A percentile compares a stretch with the other conserved stretches of the same genome.
Conservation (phyloP, 2,329 filamentous ascomycete genomes). For the Penicillium palitans region DNA sequence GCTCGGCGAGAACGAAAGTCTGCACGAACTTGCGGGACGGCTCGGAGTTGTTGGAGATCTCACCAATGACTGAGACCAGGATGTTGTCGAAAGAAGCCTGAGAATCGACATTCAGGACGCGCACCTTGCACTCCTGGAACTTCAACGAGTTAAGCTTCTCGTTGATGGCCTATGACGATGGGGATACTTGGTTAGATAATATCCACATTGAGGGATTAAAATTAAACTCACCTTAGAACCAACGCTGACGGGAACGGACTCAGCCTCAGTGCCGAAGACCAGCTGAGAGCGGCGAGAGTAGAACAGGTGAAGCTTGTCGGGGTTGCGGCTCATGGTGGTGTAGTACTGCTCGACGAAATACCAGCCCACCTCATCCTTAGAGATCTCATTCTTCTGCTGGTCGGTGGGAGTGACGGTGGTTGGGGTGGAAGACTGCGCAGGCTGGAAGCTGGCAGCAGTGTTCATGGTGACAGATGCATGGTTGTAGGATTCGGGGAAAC, state of each 20-base stretch:
- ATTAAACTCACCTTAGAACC: constrained; percentile 72
- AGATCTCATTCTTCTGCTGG: constrained; percentile 48
- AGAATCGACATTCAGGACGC: constrained; percentile 95
- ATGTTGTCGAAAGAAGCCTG: constrained; percentile 92
- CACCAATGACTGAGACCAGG: constrained; percentile 95
- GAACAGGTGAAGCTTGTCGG: constrained; percentile 93
- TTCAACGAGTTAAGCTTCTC: constrained; percentile 91
- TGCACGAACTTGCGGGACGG: constrained; percentile 96
- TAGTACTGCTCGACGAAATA: constrained; percentile 99
- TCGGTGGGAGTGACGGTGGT: constrained; percentile 41
- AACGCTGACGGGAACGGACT: constrained; percentile 80
- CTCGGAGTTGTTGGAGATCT: constrained; percentile 90
- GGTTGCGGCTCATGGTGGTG: constrained; percentile 90
- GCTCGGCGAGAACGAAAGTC: constrained; percentile 94
- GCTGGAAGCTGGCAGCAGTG: constrained; percentile 41
- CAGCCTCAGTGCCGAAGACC: constrained; percentile 86
- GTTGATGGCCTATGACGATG: constrained; percentile 70
- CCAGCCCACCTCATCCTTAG: constrained; percentile 96
- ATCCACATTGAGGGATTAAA: constrained; percentile 2
- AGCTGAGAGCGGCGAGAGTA: constrained; percentile 96
- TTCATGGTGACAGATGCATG: constrained; percentile 36
- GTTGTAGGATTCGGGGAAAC: constrained; percentile 41
- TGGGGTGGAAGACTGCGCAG: constrained; percentile 42
- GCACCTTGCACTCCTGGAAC: constrained; percentile 97
- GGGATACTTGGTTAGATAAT: constrained; percentile 17